These are phyloP conservation scores for Pichia sp. DNA, from an alignment of 1,139 yeast genomes.

Conservation along the genomic window DNA sequence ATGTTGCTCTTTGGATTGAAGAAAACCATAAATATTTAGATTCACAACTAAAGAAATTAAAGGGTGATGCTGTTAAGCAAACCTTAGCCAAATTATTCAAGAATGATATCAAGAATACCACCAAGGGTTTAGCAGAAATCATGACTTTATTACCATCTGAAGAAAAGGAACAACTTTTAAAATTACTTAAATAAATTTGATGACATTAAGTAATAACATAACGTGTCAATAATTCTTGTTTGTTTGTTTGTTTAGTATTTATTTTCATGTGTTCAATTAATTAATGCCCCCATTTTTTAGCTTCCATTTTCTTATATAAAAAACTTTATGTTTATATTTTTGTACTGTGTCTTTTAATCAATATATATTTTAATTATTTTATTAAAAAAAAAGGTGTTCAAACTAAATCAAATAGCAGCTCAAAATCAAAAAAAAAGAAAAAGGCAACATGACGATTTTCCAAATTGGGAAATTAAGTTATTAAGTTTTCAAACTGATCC, in stretches of 20 bases:
- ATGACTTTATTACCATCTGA: conserved; percentile 41
- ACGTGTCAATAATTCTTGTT: conserved; percentile 3
- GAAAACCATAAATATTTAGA: conserved; percentile 63
- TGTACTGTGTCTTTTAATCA: not conserved
- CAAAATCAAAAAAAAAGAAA: not conserved
- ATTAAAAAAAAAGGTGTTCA: not conserved
- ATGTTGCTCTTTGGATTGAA: conserved; percentile 83
- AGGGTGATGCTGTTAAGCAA: conserved; percentile 57
- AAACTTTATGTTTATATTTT: not conserved
- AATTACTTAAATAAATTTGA: conserved; percentile 21
- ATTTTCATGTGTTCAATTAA: not conserved
- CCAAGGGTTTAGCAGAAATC: conserved; percentile 44
- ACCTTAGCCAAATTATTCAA: conserved; percentile 55
- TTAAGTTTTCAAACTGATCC: not conserved
- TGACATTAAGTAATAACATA: not conserved
- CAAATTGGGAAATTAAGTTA: not conserved
- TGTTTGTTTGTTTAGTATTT: conserved; percentile 15
- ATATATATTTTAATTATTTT: not conserved
- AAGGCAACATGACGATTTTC: not conserved
- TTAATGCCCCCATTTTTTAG: not conserved
- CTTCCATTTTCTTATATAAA: not conserved
- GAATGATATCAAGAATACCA: conserved; percentile 39
- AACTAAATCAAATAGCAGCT: not conserved
- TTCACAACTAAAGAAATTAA: conserved; percentile 55
- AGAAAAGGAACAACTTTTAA: conserved; percentile 40